Conservation (phyloP, 2,329 filamentous ascomycete species). For the Trichophaea hybrida region DNA sequence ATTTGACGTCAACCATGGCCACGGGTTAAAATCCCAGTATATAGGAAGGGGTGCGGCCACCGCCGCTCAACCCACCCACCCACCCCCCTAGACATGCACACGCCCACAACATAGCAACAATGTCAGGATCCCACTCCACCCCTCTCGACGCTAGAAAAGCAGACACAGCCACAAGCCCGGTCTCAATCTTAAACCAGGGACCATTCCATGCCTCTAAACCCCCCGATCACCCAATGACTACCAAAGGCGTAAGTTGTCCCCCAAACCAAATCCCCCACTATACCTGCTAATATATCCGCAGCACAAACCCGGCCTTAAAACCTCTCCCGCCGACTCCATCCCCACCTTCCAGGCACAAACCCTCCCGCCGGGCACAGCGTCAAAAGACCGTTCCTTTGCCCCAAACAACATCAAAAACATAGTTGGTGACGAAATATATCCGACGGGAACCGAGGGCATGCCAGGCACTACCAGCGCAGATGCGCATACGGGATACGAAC, state of each 20-base stretch:
- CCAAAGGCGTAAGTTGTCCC: constrained; percentile 1
- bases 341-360: constrained; percentile 52
- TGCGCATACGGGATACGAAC: constrained; percentile 4
- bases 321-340: constrained; percentile 36
- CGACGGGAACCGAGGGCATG: constrained; percentile 1
- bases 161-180: neutral
- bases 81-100: neutral
- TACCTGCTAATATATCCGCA: constrained; percentile 1
- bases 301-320: constrained; percentile 8
- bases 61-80: no score
- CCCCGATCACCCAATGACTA: neutral
- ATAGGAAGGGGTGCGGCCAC: no score
- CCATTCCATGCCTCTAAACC: constrained; percentile 10
- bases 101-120: neutral
- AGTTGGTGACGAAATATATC: neutral
- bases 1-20: no score
- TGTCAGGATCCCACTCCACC: constrained; percentile 2
- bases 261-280: neutral
- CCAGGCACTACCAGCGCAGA: constrained; percentile 10
- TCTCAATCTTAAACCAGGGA: constrained; percentile 7
- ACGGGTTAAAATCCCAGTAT: no score
- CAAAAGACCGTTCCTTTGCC: constrained; percentile 32
- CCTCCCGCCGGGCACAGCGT: constrained; percentile 49
- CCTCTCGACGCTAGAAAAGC: neutral
- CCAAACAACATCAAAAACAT: neutral